Base-by-base conservation (phyloP, 1,284 basidiomycete genomes). In the Fomitopsis pinicola region DNA sequence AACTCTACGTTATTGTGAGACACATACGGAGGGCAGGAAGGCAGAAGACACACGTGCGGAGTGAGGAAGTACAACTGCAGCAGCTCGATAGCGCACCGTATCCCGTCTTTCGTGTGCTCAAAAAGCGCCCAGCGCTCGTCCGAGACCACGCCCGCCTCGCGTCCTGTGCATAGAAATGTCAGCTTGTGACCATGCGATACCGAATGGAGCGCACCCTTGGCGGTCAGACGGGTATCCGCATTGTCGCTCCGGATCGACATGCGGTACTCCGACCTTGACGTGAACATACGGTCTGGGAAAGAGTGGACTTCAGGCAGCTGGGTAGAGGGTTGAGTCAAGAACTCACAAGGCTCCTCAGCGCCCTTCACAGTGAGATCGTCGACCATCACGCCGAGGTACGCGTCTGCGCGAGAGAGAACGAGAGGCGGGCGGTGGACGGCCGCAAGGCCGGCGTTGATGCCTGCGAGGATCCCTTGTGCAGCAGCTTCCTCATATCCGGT, bases 401-500 rank as follows among this genome's bases (percentile, higher is more conserved):
- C 91, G 65, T 95, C 91, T 6, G 92, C 91, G 26, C 94, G 85
- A 3, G 86, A 86, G n/a, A 96, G 71, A 2, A 86, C 69, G 26
- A 96, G 73, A 0, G 89, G 83, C 0, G 82, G 76, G 42, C 76
- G 78, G 2, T 78, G 74, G 4, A 80, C 76, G 1, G 90, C 87
- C 5, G 85, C 77, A 3, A 95, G 79, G 0, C 92, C 94, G 0
- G 94, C 94, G 63, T 96, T 96, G 59, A 93, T 87, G 1, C 94
- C 94, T 0, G 94, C 94, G 0, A 96, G 73, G 19, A 87, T 77
- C 6, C 94, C 94, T 71, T 96, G 94, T 1, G 92, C 92, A 1
- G 91, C 93, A 2, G 94, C 94, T 75, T 96, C 94, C 72, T 96
- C 94, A 70, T 96, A 96, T 0, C 94, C 94, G 1, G 94, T 96